Base-by-base conservation (phyloP, 1,139 yeast genomes). In the Candida mesenterica region DNA sequence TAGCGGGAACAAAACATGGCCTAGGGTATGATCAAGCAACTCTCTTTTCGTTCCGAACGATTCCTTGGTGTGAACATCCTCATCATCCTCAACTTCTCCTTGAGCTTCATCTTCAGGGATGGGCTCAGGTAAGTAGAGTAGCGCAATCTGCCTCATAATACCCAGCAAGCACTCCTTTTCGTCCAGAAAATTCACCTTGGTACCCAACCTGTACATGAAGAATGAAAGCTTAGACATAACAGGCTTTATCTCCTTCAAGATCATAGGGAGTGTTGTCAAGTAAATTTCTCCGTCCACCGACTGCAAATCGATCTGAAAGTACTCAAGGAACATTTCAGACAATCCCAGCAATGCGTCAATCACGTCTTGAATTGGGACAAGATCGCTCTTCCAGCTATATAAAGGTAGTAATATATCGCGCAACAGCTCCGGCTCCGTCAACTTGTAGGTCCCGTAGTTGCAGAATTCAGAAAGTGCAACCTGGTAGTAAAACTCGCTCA, bases 311-410 rank as follows among this genome's bases (percentile, higher is more conserved):
- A 90, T 67, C 10, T 72, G 68, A 53, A 89, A 92, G 49, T 94
- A 92, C 46, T 90, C 97, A 7, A 35, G 53, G 36, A 85, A 68
- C 98, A 94, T 92, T 10, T 81, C 89, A 26, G 62, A 63, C 85
- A 82, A 81, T 1, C 52, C 56, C 29, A 65, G 49, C 2, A 83
- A 46, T 0, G 40, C 45, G 1, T 39, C 48, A 2, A 63, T 51
- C 0, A 65, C 48, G 8, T 36, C 39, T 1, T 50, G 48, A 23
- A 35, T 47, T 8, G 57, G 52, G 9, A 34, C 37, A 14, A 58
- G 43, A 8, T 36, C 43, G 41, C 57, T 48, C 4, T 42, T 42
- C 3, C 34, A 33, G 5, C 37, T 47, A 37, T 52, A 57, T 34
- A 57, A 43, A n/a, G 55, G 60, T n/a, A 44, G 55, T 31, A 67